Evolutionary conservation across 306 rosid species (phyloP), one percentile per base, ranked within the genome.

Genomic region (Calophaca sinica): DNA sequence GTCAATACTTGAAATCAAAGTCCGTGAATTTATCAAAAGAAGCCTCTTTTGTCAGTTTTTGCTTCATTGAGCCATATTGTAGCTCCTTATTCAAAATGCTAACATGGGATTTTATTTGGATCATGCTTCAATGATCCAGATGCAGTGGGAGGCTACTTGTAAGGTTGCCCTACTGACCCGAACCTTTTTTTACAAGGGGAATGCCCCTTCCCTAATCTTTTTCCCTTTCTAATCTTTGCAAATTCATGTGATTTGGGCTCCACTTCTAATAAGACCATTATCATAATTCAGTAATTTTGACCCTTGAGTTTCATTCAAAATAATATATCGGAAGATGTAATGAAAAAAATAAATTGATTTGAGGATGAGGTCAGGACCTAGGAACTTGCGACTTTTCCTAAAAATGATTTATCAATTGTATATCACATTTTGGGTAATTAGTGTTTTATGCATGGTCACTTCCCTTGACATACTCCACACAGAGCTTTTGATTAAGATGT

Each of bases 81-180:
- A 14, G 29, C 33, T 14, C 15, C 35, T 61, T 49, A 3, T 60
- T 50, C 8, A 32, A 50, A 60, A 51, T 41, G 62, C 15, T 38
- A 33, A 69, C 57, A 33, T 61, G 73, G 68, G 49, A 41, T 39
- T 10, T 52, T 71, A 11, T 79, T 35, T 14, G 29, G 62, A 62
- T 6, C 15, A 35, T 44, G 31, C 50, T 44, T 29, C 31, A 45
- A 15, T 62, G 52, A 64, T 45, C 80, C 9, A 8, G 70, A 69
- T 67, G 26, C 15, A 42, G 68, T 10, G 60, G 46, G 35, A 69
- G 76, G 55, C 54, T 33, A 35, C 15, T 59, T 31, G 3, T 72
- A 31, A 3, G 55, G 36, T 33, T 35, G 29, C 31, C 71, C 49
- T 53, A 20, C 28, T 36, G 71, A 32, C 20, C 55, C 63, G 4